A percentile compares a stretch with the other conserved stretches of the same genome.
These are phyloP conservation scores for Kodamaea fukazawae DNA, from an alignment of 805 yeast species.

Conservation along the genomic window DNA sequence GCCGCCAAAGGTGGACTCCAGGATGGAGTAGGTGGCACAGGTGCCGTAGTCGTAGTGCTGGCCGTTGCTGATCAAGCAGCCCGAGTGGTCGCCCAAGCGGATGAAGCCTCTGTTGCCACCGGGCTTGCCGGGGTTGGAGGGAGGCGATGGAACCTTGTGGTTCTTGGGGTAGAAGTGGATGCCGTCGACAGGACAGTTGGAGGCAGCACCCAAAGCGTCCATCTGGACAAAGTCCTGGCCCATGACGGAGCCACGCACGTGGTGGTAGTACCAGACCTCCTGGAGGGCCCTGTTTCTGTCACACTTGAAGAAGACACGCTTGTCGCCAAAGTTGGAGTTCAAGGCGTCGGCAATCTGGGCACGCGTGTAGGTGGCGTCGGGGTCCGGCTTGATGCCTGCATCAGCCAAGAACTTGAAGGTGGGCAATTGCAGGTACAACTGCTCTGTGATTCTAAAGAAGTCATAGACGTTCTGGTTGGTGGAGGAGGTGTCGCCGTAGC, in stretches of 20 bases:
- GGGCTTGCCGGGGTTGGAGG: constrained; percentile 4
- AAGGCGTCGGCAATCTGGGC: constrained; percentile 54
- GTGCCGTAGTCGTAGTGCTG: constrained; percentile 79
- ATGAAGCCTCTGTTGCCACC: constrained; percentile 32
- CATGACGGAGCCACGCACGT: constrained; percentile 21
- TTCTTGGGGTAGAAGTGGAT: constrained; percentile 75
- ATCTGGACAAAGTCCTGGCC: constrained; percentile 27
- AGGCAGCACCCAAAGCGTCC: constrained; percentile 47
- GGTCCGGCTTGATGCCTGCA: constrained; percentile 71
- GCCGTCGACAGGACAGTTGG: constrained; percentile 68
- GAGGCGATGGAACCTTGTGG: constrained; percentile 3
- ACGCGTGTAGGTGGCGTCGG: constrained; percentile 53
- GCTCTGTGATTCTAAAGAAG: constrained; percentile 61
- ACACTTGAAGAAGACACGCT: constrained; percentile 60
- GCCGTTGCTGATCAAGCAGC: constrained; percentile 85
- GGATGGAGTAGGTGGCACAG: constrained; percentile 72
- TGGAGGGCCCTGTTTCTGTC: constrained; percentile 42
- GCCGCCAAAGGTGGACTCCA: constrained; percentile 68
- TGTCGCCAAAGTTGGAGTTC: constrained; percentile 46
- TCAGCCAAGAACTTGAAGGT: constrained; percentile 64
- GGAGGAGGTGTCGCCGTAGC: constrained; percentile 48
- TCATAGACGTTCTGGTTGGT: constrained; percentile 57
- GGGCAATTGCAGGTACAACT: constrained; percentile 56
- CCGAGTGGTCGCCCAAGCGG: constrained; percentile 49
- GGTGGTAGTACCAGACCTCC: constrained; percentile 27